These are phyloP conservation scores for Agapanthus africanus DNA, from an alignment of 106 monocot species.

Conservation along the genomic window DNA sequence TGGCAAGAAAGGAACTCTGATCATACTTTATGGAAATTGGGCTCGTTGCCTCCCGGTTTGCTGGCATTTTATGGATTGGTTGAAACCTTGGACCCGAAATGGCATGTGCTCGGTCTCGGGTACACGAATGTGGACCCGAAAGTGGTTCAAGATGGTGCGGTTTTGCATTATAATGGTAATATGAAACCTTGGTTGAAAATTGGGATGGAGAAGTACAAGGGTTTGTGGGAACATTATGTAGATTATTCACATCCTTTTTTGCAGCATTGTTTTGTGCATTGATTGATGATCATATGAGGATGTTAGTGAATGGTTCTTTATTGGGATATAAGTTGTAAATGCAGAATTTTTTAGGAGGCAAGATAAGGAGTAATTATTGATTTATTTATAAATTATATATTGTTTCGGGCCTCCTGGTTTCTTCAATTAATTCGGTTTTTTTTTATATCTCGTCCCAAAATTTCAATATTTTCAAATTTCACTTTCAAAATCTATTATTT, in stretches of 20 bases:
- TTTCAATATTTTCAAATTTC: too few species aligned
- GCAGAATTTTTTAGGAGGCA: too few species aligned
- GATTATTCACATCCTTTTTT: slow-evolving; percentile 65
- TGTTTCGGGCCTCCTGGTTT: too few species aligned
- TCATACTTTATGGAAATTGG: slow-evolving; percentile 75
- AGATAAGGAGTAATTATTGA: too few species aligned
- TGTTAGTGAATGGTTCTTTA: too few species aligned
- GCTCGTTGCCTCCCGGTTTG: slow-evolving; percentile 69
- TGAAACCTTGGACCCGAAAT: slow-evolving; percentile 51
- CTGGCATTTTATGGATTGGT: slow-evolving; percentile 74
- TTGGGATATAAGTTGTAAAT: too few species aligned
- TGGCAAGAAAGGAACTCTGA: slow-evolving; percentile 76
- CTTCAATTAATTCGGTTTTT: too few species aligned
- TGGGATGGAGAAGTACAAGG: slow-evolving; percentile 76
- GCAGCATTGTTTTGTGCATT: slow-evolving; percentile 52
- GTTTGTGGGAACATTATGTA: slow-evolving; percentile 46
- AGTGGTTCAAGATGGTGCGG: slow-evolving; percentile 49
- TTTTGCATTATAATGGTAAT: slow-evolving; percentile 80
- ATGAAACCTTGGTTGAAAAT: slow-evolving; percentile 90
- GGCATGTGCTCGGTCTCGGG: slow-evolving; percentile 76
- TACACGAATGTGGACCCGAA: slow-evolving; percentile 56
- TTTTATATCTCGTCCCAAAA: too few species aligned
- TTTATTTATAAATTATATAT: too few species aligned
- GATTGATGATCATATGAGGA: too few species aligned
- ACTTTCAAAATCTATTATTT: too few species aligned